Conservation (phyloP, 371 early-diverging fungal species). For the Sporodiniella umbellata region DNA sequence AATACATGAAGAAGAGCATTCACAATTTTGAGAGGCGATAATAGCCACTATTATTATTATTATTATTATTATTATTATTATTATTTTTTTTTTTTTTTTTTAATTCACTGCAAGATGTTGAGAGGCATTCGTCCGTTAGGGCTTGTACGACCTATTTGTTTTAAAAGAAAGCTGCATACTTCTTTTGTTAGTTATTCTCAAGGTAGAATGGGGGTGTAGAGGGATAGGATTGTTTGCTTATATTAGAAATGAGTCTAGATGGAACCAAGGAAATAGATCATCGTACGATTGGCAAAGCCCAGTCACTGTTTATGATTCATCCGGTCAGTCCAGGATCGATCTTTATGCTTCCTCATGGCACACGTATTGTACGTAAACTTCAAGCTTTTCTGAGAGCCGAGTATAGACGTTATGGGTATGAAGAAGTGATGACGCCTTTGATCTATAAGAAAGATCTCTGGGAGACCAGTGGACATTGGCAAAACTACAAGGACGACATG, state of each 20-base stretch:
- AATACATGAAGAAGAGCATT: too few relatives aligned
- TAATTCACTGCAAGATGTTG: too few relatives aligned
- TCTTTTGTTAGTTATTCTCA: not conserved
- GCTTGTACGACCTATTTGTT: too few relatives aligned
- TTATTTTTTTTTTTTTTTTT: too few relatives aligned
- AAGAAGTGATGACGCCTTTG: slow-evolving; percentile 96
- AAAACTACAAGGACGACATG: slow-evolving; percentile 87
- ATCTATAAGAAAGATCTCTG: slow-evolving; percentile 94
- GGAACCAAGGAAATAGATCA: slow-evolving; percentile 69
- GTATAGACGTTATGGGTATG: slow-evolving; percentile 87
- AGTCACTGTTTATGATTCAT: slow-evolving; percentile 72
- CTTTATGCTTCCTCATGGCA: slow-evolving; percentile 95
- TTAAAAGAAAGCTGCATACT: too few relatives aligned
- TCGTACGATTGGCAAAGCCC: slow-evolving; percentile 88
- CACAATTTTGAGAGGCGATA: too few relatives aligned
- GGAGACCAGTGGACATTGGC: slow-evolving; percentile 95
- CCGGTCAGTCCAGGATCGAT: slow-evolving; percentile 88
- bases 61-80: too few relatives aligned
- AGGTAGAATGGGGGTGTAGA: too few relatives aligned
- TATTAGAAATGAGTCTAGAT: too few relatives aligned
- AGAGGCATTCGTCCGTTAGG: not conserved
- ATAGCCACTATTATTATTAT: too few relatives aligned
- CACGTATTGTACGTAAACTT: slow-evolving; percentile 82
- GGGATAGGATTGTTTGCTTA: too few relatives aligned
- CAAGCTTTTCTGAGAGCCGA: slow-evolving; percentile 65